Evolutionary conservation across 106 monocot species (phyloP), one percentile per base, ranked within the genome.

Genomic region (Dioscorea dumetorum): DNA sequence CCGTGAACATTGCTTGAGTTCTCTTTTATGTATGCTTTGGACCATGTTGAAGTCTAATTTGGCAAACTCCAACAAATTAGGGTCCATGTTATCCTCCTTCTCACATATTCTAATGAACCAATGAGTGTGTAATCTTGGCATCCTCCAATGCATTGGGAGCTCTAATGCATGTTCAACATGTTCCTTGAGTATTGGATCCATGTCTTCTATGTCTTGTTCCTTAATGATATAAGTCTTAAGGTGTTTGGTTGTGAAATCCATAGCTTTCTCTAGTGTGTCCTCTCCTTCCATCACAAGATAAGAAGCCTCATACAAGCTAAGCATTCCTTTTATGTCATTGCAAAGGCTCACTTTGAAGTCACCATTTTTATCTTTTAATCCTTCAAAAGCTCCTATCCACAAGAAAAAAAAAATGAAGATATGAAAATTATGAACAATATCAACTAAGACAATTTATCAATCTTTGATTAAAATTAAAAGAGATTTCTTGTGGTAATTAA

Each of bases 41-140:
- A 85, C 31, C 5, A 48, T 24, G 58, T 89, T 79, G 67, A 80
- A 89, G 22, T 89, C 80, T 3, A 89, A 65, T 57, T 75, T 89
- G 0, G 82, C 85, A 1, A 89, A 59, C 69, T 89, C 71, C 6
- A 89, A 67, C 24, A 89, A 50, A 9, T 20, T 5, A 13, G 74
- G 64, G 24, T 82, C 50, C 69, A 74, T 58, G 52, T 34, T 50
- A 0, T 70, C 64, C 22, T 73, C 59, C 60, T 24, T 73, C 21
- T 69, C 58, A 24, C 70, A 89, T 7, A 19, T 19, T 12, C 80
- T 69, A 12, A 89, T 82, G 69, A 50, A 89, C 67, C 73, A 73
- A 15, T 72, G 35, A 4, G 79, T 34, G 4, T 89, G 70, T 0
- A 81, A n/a, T 64, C 85, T 76, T 51, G 28, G 66, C 56, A 76